Percentiles rank a stretch among this genome's conserved stretches.
phyloP scores from a whole-genome alignment of 257 asterid species.

The Ehretia macrophylla region DNA sequence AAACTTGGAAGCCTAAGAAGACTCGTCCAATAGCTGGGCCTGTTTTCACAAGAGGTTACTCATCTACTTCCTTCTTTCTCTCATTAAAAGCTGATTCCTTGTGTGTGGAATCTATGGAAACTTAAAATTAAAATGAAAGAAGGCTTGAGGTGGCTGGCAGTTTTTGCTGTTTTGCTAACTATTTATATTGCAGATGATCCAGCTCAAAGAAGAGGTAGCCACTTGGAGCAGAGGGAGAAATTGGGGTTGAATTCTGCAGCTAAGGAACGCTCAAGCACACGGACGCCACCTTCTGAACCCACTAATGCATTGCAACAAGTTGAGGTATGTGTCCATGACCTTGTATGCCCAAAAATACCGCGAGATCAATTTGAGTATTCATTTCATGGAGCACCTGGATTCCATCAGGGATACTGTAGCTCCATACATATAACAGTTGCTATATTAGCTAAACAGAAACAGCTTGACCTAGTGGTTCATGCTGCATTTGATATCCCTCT shows the following conservation, averaged over 20 bases:
- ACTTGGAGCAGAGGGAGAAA: slow-evolving; percentile 84
- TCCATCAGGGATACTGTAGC: too few species aligned
- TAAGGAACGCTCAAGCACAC: slow-evolving; percentile 39
- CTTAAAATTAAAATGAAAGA: too few species aligned
- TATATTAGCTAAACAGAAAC: too few species aligned
- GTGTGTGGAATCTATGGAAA: too few species aligned
- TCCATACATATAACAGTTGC: too few species aligned
- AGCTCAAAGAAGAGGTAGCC: slow-evolving; percentile 60
- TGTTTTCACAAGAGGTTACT: slow-evolving; percentile 45
- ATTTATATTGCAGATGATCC: slow-evolving; percentile 56
- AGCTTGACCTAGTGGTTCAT: too few species aligned
- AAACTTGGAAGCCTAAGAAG: slow-evolving; percentile 93
- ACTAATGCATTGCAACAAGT: slow-evolving; percentile 76
- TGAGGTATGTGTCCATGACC: slow-evolving; percentile 39
- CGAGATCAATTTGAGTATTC: too few species aligned
- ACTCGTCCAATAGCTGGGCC: slow-evolving; percentile 74
- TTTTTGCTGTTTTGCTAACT: slow-evolving; percentile 15
- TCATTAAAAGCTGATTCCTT: slow-evolving; percentile 7
- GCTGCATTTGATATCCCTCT: too few species aligned
- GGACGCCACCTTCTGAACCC: slow-evolving; percentile 56
- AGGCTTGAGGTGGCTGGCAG: slow-evolving; percentile 5
- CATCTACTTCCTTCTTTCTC: slow-evolving; percentile 12
- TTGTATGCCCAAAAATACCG: too few species aligned
- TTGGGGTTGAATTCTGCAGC: slow-evolving; percentile 70
- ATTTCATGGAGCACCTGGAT: too few species aligned